A percentile compares a stretch with the other conserved stretches of the same genome.
These are phyloP conservation scores for Pichia nakasei DNA, from an alignment of 805 yeast species.

Conservation along the genomic window DNA sequence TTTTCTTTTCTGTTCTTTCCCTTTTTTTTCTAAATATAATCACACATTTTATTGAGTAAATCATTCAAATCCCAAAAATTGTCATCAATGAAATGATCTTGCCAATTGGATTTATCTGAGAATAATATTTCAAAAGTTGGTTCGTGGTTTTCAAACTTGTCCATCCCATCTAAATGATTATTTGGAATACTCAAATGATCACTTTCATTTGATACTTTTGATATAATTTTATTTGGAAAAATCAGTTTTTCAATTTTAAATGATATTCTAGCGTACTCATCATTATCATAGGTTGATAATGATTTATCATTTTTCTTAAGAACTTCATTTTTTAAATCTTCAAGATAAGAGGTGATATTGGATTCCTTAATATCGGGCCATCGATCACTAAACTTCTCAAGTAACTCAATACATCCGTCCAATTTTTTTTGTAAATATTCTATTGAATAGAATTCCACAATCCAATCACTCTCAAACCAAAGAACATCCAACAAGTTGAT, in stretches of 20 bases:
- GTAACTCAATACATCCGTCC: conserved; percentile 3
- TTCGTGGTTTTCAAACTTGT: background rate
- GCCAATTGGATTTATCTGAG: conserved; percentile 5
- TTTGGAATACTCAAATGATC: background rate
- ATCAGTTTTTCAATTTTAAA: conserved; percentile 1
- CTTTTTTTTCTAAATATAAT: conserved; percentile 1
- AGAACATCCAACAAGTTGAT: conserved; percentile 8
- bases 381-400: conserved; percentile 8
- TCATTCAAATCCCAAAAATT: conserved; percentile 1
- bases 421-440: conserved; percentile 5
- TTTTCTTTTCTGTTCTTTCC: too few species aligned
- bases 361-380: conserved; percentile 11
- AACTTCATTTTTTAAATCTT: background rate
- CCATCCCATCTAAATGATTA: too few species aligned
- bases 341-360: conserved; percentile 3
- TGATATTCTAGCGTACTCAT: background rate
- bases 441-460: conserved; percentile 4
- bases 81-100: conserved; percentile 5
- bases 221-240: conserved; percentile 1
- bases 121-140: background rate
- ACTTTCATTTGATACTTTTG: background rate
- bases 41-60: background rate
- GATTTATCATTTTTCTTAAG: background rate
- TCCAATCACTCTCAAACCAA: conserved; percentile 13
- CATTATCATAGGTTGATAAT: background rate